Base-by-base conservation (phyloP, 2,329 filamentous ascomycete genomes). In the Clonostachys rosea region DNA sequence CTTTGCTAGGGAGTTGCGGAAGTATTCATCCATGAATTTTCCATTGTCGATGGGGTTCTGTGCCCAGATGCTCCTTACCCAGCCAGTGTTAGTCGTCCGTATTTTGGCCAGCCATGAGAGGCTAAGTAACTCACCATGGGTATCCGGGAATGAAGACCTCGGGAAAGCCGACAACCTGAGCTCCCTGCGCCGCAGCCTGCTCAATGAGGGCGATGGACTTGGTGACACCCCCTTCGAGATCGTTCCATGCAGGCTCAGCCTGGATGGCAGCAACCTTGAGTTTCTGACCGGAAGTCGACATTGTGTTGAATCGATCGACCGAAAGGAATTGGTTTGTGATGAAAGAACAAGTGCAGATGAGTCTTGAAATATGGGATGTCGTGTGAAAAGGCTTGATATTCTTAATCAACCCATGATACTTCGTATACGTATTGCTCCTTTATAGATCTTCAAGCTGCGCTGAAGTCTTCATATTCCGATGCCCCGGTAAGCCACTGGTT, bases 91-190 rank as follows among this genome's bases (percentile, higher is more conserved):
- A 24, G 46, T 43, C 8, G 14, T n/a, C 14, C 14, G 14, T 17
- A 39, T 14, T 10, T n/a, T 24, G 24, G 24, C 24, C 40, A 17
- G 12, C 37, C 16, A 36, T 10, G 24, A 2, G 9, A 14, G 8
- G 6, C 14, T 6, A 34, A 40, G 20, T 2, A 8, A 55, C 60
- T 53, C 50, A 74, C 71, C 71, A 76, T 33, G 71, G 71, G 50
- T 75, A 73, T 2, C 71, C 69, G 5, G 67, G 61, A 11, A 74
- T 66, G 57, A 67, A 75, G 10, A 68, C 63, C 47, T 76, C 71
- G 2, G 72, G 71, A 42, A 75, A 77, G 3, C 59, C 63, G 11
- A 68, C 47, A 0, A 68, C 57, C 13, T 66, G 56, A n/a, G 59
- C 59, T 4, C 63, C 63, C 3, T 63, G 51, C 18, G 50, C 50